Conservation (phyloP, 805 yeast genomes). For the Myxozyma mucilagina region DNA sequence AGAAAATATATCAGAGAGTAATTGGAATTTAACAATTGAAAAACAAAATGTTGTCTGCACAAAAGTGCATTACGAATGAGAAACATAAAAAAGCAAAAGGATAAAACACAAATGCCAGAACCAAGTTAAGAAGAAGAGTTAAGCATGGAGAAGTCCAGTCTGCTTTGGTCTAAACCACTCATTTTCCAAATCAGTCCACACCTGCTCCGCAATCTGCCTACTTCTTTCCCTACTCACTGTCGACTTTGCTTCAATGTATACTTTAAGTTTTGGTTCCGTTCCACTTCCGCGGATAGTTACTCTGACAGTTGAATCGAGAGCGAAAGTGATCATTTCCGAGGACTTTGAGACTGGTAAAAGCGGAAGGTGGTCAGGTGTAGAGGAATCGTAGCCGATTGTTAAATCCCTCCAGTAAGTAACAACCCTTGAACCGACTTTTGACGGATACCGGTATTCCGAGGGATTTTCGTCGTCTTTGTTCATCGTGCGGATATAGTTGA, state of each 20-base stretch:
- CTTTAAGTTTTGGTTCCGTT: conserved; percentile 91
- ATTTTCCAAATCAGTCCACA: conserved; percentile 68
- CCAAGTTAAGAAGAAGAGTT: not conserved
- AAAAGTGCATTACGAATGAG: no score
- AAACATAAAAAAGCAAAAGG: no score
- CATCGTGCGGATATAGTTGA: conserved; percentile 51
- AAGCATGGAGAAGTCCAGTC: conserved; percentile 43
- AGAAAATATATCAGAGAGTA: no score
- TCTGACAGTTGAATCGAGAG: conserved; percentile 53
- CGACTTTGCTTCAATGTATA: conserved; percentile 79
- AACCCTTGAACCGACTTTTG: conserved; percentile 53
- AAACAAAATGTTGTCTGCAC: no score
- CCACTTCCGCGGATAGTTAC: conserved; percentile 94
- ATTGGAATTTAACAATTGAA: no score
- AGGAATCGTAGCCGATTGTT: conserved; percentile 77
- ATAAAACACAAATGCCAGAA: no score
- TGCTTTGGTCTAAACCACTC: conserved; percentile 72
- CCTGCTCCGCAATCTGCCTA: conserved; percentile 51
- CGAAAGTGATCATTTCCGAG: conserved; percentile 85
- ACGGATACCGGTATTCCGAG: conserved; percentile 46
- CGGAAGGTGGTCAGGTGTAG: conserved; percentile 59
- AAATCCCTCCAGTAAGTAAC: conserved; percentile 79
- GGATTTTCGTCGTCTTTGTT: not conserved
- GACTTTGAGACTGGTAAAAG: conserved; percentile 65
- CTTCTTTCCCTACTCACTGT: conserved; percentile 42